These are phyloP conservation scores for Leishmania mexicana DNA, from an alignment of 208 protist genomes.

Conservation along the genomic window DNA sequence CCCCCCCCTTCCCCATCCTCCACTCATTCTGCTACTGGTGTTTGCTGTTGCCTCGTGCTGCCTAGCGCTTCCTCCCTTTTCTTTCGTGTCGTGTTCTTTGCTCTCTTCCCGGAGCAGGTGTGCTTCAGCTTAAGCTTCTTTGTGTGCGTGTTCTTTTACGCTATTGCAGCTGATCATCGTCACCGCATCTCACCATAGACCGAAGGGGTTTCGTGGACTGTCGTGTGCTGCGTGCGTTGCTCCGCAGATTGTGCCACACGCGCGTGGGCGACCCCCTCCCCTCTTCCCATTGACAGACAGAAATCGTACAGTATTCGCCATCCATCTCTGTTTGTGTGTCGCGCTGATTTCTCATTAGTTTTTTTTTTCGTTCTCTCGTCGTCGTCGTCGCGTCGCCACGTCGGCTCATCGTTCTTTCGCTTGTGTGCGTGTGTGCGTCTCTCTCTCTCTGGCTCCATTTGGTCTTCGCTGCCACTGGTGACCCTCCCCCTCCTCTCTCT, in stretches of 20 bases:
- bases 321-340: background rate
- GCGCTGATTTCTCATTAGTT: background rate
- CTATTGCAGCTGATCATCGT: background rate
- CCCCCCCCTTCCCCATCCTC: background rate
- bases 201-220: background rate
- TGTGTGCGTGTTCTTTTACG: background rate
- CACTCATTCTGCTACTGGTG: background rate
- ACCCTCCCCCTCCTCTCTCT: background rate
- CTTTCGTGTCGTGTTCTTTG: background rate
- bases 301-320: background rate
- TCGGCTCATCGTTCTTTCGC: background rate
- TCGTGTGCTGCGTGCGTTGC: background rate
- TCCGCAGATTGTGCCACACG: background rate
- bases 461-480: background rate
- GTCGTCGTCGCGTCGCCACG: no score
- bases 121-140: background rate
- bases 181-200: background rate
- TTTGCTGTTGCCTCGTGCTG: background rate
- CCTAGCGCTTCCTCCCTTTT: background rate
- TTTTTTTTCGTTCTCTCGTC: background rate
- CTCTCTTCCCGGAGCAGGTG: background rate
- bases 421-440: background rate
- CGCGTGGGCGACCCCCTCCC: background rate
- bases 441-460: background rate
- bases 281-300: background rate